Percentiles rank a stretch among this genome's conserved stretches.
Evolutionary conservation across 2,329 filamentous ascomycete species (phyloP).

Genomic region (Cladophialophora psammophila): DNA sequence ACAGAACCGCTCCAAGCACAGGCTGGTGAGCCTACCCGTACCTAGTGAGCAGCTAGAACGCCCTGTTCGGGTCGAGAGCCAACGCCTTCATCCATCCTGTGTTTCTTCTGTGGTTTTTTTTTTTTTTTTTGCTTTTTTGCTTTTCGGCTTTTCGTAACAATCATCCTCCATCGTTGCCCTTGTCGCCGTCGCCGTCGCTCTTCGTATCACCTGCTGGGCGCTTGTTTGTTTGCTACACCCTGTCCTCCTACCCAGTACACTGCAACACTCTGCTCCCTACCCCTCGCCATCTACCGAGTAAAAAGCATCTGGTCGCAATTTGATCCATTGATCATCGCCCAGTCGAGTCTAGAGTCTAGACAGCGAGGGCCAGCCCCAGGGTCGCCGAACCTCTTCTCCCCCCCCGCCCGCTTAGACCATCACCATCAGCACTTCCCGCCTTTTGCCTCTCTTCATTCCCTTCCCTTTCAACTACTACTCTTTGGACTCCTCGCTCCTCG

Average conservation of each 20-base stretch:
- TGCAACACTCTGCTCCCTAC: neutral
- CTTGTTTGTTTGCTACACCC: neutral
- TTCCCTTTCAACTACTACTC: neutral
- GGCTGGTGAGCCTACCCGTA: neutral
- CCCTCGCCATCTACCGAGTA: too few species aligned
- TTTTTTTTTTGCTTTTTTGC: conserved; percentile 4
- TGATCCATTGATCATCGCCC: conserved; percentile 10
- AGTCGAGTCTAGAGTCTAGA: neutral
- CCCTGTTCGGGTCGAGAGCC: neutral
- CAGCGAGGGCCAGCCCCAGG: too few species aligned
- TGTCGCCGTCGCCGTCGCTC: neutral
- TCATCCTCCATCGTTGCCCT: neutral
- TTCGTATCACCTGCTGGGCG: conserved; percentile 10
- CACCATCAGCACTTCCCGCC: conserved; percentile 11
- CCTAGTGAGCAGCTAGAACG: neutral
- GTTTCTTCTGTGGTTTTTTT: neutral
- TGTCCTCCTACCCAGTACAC: neutral
- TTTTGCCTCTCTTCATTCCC: conserved; percentile 6
- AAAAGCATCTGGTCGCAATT: too few species aligned
- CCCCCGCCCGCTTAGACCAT: conserved; percentile 19
- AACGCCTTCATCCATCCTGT: conserved; percentile 1
- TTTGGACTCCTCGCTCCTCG: conserved; percentile 1
- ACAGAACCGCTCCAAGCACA: conserved; percentile 9
- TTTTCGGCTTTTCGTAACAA: too few species aligned
- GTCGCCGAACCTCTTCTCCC: conserved; percentile 9